Percentiles rank a stretch among this genome's conserved stretches.
These are phyloP conservation scores for Trichoderma atrobrunneum DNA, from an alignment of 2,329 filamentous ascomycete species.

Conservation along the genomic window DNA sequence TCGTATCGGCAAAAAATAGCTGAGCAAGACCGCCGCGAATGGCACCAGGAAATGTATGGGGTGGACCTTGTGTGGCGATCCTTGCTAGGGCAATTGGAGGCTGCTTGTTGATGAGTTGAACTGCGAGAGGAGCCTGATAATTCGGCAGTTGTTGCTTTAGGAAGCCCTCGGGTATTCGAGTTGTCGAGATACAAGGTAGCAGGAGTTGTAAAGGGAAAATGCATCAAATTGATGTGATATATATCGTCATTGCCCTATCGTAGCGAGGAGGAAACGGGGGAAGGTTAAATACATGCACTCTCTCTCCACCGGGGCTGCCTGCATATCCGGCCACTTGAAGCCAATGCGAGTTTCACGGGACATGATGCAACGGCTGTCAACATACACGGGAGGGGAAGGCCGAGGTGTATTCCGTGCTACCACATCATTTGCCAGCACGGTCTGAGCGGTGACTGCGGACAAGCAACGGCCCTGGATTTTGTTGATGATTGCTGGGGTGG, in stretches of 20 bases:
- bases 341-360: not conserved
- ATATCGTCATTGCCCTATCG: not conserved
- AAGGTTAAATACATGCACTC: not conserved
- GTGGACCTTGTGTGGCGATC: not conserved
- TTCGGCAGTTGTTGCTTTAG: not conserved
- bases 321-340: not conserved
- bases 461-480: not conserved
- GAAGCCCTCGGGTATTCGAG: not conserved
- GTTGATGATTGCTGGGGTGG: not conserved
- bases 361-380: not conserved
- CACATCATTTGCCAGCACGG: not conserved
- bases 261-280: not conserved
- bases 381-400: not conserved
- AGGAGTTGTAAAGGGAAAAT: not conserved
- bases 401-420: not conserved
- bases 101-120: not conserved
- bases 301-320: not conserved
- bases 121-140: not conserved
- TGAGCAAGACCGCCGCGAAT: not conserved
- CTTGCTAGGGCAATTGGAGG: not conserved
- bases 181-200: not conserved
- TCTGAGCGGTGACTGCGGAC: not conserved
- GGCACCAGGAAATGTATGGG: not conserved
- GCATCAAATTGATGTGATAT: not conserved
- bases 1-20: not conserved